Evolutionary conservation across 192 early-diverging fungal species (phyloP).

Genomic region (Backusella mclennaniae): DNA sequence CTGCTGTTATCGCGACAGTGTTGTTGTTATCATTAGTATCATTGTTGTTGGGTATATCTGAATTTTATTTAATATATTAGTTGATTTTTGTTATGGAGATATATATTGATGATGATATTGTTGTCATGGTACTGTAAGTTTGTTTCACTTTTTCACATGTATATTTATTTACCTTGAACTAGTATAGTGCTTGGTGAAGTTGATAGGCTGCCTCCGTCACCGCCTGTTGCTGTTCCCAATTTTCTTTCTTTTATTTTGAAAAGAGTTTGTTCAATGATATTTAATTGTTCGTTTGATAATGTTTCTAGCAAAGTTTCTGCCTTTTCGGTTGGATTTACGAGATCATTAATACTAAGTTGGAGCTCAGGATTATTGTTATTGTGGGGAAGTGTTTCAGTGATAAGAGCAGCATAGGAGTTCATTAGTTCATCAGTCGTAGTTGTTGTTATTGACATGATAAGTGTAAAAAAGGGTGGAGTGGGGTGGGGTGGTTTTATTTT

Average conservation of each 20-base stretch:
- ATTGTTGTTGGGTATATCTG: not conserved
- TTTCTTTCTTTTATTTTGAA: constrained; percentile 19
- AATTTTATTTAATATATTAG: not conserved
- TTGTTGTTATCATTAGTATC: not conserved
- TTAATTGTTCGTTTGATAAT: constrained; percentile 19
- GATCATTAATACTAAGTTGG: constrained; percentile 22
- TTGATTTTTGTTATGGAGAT: not conserved
- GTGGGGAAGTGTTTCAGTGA: constrained; percentile 5
- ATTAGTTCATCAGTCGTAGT: constrained; percentile 12
- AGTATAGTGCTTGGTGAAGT: not conserved
- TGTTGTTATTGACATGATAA: constrained; percentile 8
- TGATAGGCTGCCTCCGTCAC: not conserved
- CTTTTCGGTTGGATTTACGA: constrained; percentile 18
- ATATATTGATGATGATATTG: not conserved
- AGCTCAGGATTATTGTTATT: constrained; percentile 12
- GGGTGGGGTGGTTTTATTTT: constrained; percentile 8
- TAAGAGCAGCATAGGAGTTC: constrained; percentile 9
- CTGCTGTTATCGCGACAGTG: not conserved
- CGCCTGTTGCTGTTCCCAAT: not conserved
- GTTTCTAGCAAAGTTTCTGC: constrained; percentile 16
- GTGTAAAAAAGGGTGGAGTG: not conserved
- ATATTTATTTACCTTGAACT: not conserved
- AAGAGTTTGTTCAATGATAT: constrained; percentile 18
- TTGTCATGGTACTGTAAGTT: not conserved
- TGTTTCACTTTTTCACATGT: not conserved